Conservation (phyloP, 2,329 filamentous ascomycete species). For the Aschersonia sp. region DNA sequence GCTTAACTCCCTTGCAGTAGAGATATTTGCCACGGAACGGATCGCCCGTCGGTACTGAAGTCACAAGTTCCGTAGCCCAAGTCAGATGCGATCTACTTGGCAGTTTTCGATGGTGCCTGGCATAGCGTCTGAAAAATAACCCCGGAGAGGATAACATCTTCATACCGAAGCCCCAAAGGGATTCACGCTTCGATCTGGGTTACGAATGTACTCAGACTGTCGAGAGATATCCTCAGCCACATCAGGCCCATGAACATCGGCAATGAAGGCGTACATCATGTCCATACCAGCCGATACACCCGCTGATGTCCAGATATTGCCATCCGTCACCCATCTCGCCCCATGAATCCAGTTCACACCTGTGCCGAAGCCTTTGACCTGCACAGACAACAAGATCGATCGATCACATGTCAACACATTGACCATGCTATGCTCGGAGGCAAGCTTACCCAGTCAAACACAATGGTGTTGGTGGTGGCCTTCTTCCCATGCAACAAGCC, state of each 20-base stretch:
- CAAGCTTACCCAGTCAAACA: constrained; percentile 27
- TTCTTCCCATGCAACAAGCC: constrained; percentile 40
- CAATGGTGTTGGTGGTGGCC: constrained; percentile 47
- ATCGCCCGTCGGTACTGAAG: no score
- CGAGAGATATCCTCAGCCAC: constrained; percentile 32
- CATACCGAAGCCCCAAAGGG: constrained; percentile 32
- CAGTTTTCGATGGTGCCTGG: no score
- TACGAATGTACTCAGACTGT: constrained; percentile 43
- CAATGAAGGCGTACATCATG: constrained; percentile 19
- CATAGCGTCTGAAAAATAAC: no score
- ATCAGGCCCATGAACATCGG: constrained; percentile 31
- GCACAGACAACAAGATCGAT: background rate
- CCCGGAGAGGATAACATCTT: no score
- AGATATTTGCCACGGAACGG: no score
- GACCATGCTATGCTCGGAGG: background rate
- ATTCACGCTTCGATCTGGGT: constrained; percentile 33
- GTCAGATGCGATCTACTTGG: no score
- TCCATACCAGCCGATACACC: constrained; percentile 35
- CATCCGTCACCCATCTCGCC: constrained; percentile 46
- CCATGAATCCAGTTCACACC: constrained; percentile 37
- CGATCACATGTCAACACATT: background rate
- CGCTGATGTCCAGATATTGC: constrained; percentile 46
- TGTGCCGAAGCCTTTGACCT: constrained; percentile 23
- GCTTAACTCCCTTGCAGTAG: no score
- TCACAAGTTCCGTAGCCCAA: no score